Evolutionary conservation across 2,329 filamentous ascomycete genomes (phyloP).

Genomic region (Elsinoe ampelina): DNA sequence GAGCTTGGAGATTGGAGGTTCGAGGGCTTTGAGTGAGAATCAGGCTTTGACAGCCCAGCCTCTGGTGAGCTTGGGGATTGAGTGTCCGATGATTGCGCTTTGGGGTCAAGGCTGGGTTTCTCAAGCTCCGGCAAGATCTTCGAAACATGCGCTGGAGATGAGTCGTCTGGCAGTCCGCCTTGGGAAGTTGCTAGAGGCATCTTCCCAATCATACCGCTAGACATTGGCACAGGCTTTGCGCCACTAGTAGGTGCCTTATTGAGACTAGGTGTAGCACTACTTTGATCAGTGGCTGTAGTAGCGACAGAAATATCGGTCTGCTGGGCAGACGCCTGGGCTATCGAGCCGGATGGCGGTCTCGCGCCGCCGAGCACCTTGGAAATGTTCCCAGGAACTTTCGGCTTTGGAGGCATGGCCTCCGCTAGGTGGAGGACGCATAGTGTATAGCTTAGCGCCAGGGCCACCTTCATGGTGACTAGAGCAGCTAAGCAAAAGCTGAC

Average conservation of each 20-base stretch:
- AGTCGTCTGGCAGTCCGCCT: not conserved
- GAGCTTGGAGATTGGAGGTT: too few species aligned
- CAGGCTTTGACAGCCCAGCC: too few species aligned
- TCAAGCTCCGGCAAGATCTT: not conserved
- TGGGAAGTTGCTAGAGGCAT: not conserved
- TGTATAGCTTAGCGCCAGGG: not conserved
- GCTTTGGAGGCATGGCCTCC: not conserved
- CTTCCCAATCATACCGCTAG: too few species aligned
- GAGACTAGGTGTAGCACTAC: too few species aligned
- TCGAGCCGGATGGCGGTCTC: not conserved
- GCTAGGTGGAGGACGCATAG: not conserved
- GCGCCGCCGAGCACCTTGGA: not conserved
- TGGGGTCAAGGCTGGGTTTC: not conserved
- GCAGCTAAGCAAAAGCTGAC: not conserved
- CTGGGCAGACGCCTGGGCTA: not conserved
- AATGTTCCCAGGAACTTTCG: not conserved
- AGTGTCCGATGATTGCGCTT: too few species aligned
- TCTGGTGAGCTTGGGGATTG: too few species aligned
- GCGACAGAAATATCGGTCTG: not conserved
- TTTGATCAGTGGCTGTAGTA: not conserved
- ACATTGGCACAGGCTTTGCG: too few species aligned
- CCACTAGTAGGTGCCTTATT: too few species aligned
- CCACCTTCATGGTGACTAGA: not conserved
- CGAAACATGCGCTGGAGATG: not conserved
- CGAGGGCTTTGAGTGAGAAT: too few species aligned